Base-by-base conservation (phyloP, 2,329 filamentous ascomycete genomes). In the Penicillium sp. region DNA sequence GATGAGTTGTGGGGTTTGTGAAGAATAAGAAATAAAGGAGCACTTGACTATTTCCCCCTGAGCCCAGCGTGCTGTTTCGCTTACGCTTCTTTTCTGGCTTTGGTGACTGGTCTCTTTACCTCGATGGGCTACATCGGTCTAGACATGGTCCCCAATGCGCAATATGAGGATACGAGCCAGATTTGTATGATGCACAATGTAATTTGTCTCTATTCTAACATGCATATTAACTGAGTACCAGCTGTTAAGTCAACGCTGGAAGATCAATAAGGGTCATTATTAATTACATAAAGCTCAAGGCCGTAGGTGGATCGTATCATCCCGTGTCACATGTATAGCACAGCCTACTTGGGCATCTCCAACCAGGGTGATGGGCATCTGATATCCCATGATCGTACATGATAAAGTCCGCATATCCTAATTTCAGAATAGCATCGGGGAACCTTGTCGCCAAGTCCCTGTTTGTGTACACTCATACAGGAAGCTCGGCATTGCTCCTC, bases 401-500 rank as follows among this genome's bases (percentile, higher is more conserved):
- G 8, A 18, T n/a, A 3, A n/a, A 35, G 14, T 35, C 31, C 9
- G 7, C n/a, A 31, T 26, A 24, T 10, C 26, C 16, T 13, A 11
- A 16, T 20, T 24, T 18, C 9, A 18, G 13, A 13, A 40, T n/a
- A n/a, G 9, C 10, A n/a, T 22, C 14, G 11, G 8, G 20, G 3
- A 51, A 35, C 31, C 5, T 18, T 16, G 10, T 51, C 5, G 7
- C 16, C 13, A 26, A 26, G 29, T 20, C 16, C 29, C 14, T 38
- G 16, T 2, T 18, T 24, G 34, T 29, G 22, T 24, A 35, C 7
- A 13, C 32, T 62, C 61, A 73, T 61, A 75, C 72, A 20, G 72
- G 72, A 50, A 96, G 74, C 69, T 94, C 89, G 37, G 85, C 83
- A 68, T 92, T 92, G 64, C 88, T 83, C 66, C 87, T 81, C 29